Evolutionary conservation across 805 yeast genomes (phyloP).

Genomic region (Lachancea kluyveri): DNA sequence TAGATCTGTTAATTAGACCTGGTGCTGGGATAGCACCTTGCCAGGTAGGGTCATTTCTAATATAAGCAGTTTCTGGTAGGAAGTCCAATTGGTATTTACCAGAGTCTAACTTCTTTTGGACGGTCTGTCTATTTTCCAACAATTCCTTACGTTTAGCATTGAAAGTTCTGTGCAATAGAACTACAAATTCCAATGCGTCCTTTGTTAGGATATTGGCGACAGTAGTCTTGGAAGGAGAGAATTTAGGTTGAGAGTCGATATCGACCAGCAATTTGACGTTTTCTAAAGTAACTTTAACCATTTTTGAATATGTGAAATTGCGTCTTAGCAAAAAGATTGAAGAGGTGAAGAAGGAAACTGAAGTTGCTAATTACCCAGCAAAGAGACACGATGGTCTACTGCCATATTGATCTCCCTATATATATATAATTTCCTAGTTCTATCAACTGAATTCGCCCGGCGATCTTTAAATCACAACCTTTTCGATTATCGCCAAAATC

Average conservation of each 20-base stretch:
- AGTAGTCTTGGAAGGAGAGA: conserved; percentile 35
- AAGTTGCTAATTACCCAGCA: too few species aligned
- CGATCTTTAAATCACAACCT: too few species aligned
- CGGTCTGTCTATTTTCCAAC: conserved; percentile 53
- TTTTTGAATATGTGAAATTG: too few species aligned
- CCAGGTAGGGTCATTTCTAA: conserved; percentile 72
- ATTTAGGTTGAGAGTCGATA: conserved; percentile 25
- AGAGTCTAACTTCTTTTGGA: conserved; percentile 53
- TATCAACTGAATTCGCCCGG: too few species aligned
- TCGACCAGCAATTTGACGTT: conserved; percentile 34
- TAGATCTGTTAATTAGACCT: conserved; percentile 67
- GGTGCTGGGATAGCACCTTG: conserved; percentile 67
- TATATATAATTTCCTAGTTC: too few species aligned
- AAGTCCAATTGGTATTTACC: conserved; percentile 55
- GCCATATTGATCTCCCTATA: too few species aligned
- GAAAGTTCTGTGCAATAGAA: conserved; percentile 68
- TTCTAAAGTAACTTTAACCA: conserved; percentile 25
- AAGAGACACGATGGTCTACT: too few species aligned
- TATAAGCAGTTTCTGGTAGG: conserved; percentile 59
- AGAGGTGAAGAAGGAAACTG: too few species aligned
- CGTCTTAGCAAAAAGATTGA: too few species aligned
- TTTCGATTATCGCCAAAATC: too few species aligned
- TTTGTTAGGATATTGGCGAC: conserved; percentile 34
- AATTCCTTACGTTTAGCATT: conserved; percentile 53
- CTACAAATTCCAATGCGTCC: conserved; percentile 57